phyloP scores from a whole-genome alignment of 805 yeast species.

The Kazachstania africana region DNA sequence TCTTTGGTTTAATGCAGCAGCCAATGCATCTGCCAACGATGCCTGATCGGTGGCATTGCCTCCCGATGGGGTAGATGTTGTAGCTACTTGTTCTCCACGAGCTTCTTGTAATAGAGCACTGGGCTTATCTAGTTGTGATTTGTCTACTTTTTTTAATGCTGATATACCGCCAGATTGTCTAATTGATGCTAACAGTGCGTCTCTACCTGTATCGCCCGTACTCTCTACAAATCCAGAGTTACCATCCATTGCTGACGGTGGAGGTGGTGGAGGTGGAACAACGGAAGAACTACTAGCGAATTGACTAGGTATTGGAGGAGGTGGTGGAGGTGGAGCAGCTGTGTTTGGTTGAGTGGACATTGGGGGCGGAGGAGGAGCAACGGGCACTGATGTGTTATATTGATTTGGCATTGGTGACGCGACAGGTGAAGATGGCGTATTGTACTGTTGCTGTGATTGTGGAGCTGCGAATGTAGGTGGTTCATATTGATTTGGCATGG shows the following conservation, averaged over 20 bases:
- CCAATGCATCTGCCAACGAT: conserved; percentile 73
- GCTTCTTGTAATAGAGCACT: conserved; percentile 63
- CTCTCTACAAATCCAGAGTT: conserved; percentile 10
- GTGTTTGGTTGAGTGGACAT: conserved; percentile 10
- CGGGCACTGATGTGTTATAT: not conserved
- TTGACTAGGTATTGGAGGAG: conserved; percentile 5
- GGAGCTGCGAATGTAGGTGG: conserved; percentile 1
- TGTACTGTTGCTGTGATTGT: not conserved
- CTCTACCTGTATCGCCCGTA: conserved; percentile 49
- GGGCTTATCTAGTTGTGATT: conserved; percentile 71
- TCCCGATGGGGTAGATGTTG: conserved; percentile 1
- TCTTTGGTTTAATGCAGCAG: conserved; percentile 73
- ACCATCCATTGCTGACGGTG: conserved; percentile 8
- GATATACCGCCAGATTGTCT: conserved; percentile 69
- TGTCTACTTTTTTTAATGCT: conserved; percentile 64
- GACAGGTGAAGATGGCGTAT: conserved; percentile 3
- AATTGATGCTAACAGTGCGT: conserved; percentile 78
- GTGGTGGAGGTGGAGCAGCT: conserved; percentile 18
- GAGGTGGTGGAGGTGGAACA: conserved; percentile 15
- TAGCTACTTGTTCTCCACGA: conserved; percentile 41
- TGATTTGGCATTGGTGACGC: conserved; percentile 7
- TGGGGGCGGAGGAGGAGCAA: conserved; percentile 4
- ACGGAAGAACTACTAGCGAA: too few species aligned
- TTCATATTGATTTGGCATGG: conserved; percentile 3
- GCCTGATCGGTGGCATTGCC: too few species aligned